A percentile compares a stretch with the other conserved stretches of the same genome.
These are phyloP conservation scores for Volvariella surrecta DNA, from an alignment of 1,284 basidiomycete genomes.

Conservation along the genomic window DNA sequence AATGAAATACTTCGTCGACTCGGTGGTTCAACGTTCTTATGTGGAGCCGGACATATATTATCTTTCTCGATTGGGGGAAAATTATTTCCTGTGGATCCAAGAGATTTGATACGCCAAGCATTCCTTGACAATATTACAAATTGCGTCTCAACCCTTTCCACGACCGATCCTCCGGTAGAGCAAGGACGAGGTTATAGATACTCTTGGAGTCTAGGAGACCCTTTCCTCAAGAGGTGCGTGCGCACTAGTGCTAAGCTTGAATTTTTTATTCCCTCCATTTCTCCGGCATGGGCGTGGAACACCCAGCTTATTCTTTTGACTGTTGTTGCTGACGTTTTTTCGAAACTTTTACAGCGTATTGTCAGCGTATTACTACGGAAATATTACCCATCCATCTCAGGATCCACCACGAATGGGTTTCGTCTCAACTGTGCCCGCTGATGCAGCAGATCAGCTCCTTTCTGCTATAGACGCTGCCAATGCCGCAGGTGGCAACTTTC, in stretches of 20 bases:
- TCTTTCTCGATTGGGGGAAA: conserved; percentile 55
- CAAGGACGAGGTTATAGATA: conserved; percentile 38
- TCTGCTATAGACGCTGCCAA: neutral
- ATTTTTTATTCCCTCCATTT: no score
- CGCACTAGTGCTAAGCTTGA: no score
- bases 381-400: conserved; percentile 49
- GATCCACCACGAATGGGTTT: conserved; percentile 67
- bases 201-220: conserved; percentile 46
- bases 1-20: conserved; percentile 29
- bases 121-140: conserved; percentile 26
- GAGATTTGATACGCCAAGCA: conserved; percentile 45
- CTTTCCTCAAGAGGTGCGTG: conserved; percentile 43
- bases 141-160: conserved; percentile 41
- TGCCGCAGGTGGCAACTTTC: conserved; percentile 28
- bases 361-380: conserved; percentile 56
- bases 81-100: conserved; percentile 55
- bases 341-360: conserved; percentile 28
- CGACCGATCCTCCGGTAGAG: conserved; percentile 36
- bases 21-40: conserved; percentile 26
- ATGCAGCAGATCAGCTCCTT: conserved; percentile 33
- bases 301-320: neutral
- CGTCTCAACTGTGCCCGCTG: conserved; percentile 51
- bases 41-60: conserved; percentile 39
- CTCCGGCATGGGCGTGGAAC: no score
- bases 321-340: conserved; percentile 1